Evolutionary conservation across 345 rosid species (phyloP).

Genomic region (Psidium friedrichsthalianum): DNA sequence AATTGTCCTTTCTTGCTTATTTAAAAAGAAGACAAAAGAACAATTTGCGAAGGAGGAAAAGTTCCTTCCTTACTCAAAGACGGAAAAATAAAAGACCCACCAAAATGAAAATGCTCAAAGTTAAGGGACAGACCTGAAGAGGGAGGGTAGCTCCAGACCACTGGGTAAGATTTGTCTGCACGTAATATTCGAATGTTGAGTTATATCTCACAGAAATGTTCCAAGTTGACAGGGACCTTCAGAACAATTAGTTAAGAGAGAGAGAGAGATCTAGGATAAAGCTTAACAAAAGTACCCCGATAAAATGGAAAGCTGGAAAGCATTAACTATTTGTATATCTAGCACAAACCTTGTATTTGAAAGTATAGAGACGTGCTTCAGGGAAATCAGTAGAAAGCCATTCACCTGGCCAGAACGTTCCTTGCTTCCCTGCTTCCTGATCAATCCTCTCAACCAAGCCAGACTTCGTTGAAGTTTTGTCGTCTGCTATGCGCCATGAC

Average conservation of each 20-base stretch:
- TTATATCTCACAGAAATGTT: neutral
- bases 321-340: neutral
- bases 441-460: slow-evolving; percentile 96
- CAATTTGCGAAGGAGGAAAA: neutral
- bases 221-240: neutral
- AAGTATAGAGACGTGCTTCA: slow-evolving; percentile 74
- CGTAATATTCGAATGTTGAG: slow-evolving; percentile 4
- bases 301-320: neutral
- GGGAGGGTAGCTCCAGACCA: slow-evolving; percentile 98
- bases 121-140: slow-evolving; percentile 60
- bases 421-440: slow-evolving; percentile 94
- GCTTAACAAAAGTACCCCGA: neutral
- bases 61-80: neutral
- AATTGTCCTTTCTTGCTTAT: neutral
- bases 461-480: slow-evolving; percentile 82
- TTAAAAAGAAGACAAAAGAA: neutral
- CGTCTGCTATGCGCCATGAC: slow-evolving; percentile 90
- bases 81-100: neutral
- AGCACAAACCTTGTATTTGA: slow-evolving; percentile 83
- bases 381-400: slow-evolving; percentile 92
- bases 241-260: neutral
- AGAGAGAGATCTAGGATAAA: neutral
- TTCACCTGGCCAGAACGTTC: slow-evolving; percentile 98
- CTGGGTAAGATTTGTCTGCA: slow-evolving; percentile 88
- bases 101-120: neutral